Percentiles rank a stretch among this genome's conserved stretches.
These are phyloP conservation scores for Colletotrichum orbiculare DNA, from an alignment of 2,329 filamentous ascomycete genomes.

Conservation along the genomic window DNA sequence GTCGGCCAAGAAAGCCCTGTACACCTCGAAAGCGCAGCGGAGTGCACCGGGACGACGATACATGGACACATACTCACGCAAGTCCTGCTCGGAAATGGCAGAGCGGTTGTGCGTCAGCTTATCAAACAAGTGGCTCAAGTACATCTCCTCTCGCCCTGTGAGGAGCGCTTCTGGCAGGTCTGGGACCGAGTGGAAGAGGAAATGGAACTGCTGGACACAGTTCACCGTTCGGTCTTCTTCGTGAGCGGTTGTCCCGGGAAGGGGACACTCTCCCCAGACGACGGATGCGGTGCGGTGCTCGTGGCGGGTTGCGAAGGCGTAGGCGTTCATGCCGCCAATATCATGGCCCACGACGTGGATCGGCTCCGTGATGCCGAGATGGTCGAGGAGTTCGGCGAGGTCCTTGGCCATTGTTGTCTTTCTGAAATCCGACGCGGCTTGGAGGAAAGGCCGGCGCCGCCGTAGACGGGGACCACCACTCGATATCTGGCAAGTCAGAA, in stretches of 20 bases:
- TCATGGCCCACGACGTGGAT: slow-evolving; percentile 59
- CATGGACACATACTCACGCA: slow-evolving; percentile 51
- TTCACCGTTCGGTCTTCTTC: slow-evolving; percentile 6
- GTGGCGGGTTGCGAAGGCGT: too few species aligned
- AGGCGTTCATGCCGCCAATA: slow-evolving; percentile 49
- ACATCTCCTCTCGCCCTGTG: slow-evolving; percentile 51
- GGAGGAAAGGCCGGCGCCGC: slow-evolving; percentile 51
- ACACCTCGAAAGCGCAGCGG: slow-evolving; percentile 46
- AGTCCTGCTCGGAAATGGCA: slow-evolving; percentile 47
- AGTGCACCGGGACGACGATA: slow-evolving; percentile 49
- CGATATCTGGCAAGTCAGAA: slow-evolving; percentile 38
- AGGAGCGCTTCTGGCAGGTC: slow-evolving; percentile 42
- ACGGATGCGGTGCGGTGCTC: too few species aligned
- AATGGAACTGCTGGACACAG: slow-evolving; percentile 7
- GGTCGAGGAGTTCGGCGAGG: slow-evolving; percentile 45
- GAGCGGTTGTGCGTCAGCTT: slow-evolving; percentile 48
- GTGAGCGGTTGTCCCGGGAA: neutral
- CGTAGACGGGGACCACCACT: slow-evolving; percentile 54
- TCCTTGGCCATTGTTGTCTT: slow-evolving; percentile 54
- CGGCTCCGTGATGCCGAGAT: slow-evolving; percentile 48
- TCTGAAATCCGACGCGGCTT: slow-evolving; percentile 50
- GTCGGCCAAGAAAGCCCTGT: slow-evolving; percentile 44
- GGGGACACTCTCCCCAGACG: too few species aligned
- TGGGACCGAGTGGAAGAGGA: slow-evolving; percentile 4
- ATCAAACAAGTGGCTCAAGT: slow-evolving; percentile 56